A percentile compares a stretch with the other conserved stretches of the same genome.
Evolutionary conservation across 2,329 filamentous ascomycete species (phyloP).

Genomic region (Alternaria ventricosa): DNA sequence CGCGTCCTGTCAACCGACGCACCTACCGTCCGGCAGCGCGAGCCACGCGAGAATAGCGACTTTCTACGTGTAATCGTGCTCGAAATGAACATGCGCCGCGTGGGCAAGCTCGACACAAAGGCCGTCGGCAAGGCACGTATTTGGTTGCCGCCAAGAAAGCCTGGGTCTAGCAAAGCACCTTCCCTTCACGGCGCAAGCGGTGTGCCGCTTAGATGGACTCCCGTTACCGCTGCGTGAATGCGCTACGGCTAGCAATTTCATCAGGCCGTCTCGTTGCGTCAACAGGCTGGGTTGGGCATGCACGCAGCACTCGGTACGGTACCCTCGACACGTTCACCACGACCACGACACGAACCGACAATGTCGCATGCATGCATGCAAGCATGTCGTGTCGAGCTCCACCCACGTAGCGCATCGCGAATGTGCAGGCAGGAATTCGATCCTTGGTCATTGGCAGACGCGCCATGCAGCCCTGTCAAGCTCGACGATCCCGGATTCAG

Average conservation of each 20-base stretch:
- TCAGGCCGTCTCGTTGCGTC: constrained; percentile 4
- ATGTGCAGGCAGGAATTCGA: not conserved
- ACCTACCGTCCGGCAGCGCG: constrained; percentile 62
- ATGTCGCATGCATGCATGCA: not conserved
- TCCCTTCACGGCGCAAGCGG: constrained; percentile 29
- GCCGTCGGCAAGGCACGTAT: constrained; percentile 62
- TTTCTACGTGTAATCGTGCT: constrained; percentile 69
- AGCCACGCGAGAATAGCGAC: constrained; percentile 68
- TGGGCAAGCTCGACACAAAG: constrained; percentile 66
- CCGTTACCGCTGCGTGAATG: constrained; percentile 27
- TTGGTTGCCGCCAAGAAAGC: constrained; percentile 65
- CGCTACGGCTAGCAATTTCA: constrained; percentile 13
- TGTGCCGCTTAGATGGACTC: constrained; percentile 48
- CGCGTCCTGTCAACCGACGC: constrained; percentile 47
- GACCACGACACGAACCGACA: constrained; percentile 1
- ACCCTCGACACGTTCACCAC: constrained; percentile 8
- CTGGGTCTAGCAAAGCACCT: constrained; percentile 34
- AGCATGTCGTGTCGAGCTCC: not conserved
- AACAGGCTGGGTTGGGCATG: constrained; percentile 32
- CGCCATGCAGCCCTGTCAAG: constrained; percentile 12
- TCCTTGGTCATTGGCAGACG: constrained; percentile 10
- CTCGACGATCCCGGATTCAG: constrained; percentile 19
- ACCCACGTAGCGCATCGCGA: constrained; percentile 1
- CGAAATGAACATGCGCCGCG: constrained; percentile 72
- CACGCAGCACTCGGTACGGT: constrained; percentile 14